Evolutionary conservation across 805 yeast genomes (phyloP), one percentile per base, ranked within the genome.

Genomic region (Candida orba): DNA sequence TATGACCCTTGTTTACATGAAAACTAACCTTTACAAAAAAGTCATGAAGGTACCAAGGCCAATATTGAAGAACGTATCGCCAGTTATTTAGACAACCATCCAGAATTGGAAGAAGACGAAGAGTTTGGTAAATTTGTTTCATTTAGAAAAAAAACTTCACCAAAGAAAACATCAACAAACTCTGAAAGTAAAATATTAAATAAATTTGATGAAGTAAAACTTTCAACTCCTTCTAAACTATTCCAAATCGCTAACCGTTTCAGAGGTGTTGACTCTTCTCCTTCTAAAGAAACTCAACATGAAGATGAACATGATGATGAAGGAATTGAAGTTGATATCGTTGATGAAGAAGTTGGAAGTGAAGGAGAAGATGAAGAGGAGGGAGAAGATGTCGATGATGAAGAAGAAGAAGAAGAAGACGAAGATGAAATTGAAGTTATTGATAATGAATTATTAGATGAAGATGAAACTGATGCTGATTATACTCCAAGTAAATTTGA

Each of bases 41-140:
- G 65, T 34, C 52, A 44, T 15, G 57, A 50, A 18, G 66, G 65
- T 9, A 58, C 62, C 29, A 62, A 62, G 47, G 41, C 56, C 2
- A 49, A 52, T 23, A 45, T 62, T 41, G 66, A 60, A 44, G 60
- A 58, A 27, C 56, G 63, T 49, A 43, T 62, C 22, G 34, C 39
- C 33, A 50, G 40, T 34, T 54, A 58, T 44, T 54, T 62, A 40
- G 61, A 59, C 42, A 47, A 50, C 44, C 58, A 62, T 41, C 66
- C 66, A 15, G 63, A 59, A 46, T 54, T 62, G 46, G 60, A 50
- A 38, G 49, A 46, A 18, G 52, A 51, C 35, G 37, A 39, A 1
- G 46, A 47, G 10, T 62, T 45, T 45, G 49, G 39, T 39, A 62
- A 56, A 41, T 62, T 37, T 36, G 53, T 54, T 24, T 42, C 35